Percentiles rank a stretch among this genome's conserved stretches.
These are phyloP conservation scores for Protea cynaroides DNA, from an alignment of 164 flowering plant species.

Conservation along the genomic window DNA sequence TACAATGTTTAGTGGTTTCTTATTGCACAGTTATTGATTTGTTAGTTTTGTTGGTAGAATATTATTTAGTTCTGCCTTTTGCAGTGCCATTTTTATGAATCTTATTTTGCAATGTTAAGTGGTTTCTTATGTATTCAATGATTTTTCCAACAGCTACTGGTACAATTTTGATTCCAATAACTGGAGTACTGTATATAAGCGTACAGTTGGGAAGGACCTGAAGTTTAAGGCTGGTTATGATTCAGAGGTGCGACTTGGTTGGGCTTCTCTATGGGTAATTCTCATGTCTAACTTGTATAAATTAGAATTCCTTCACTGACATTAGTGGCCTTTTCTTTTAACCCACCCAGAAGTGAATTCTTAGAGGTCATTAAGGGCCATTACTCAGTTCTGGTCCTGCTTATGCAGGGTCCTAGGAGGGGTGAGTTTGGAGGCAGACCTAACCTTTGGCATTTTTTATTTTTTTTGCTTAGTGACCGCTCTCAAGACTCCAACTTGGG, in stretches of 20 bases:
- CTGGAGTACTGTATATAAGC: conserved; percentile 93
- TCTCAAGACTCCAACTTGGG: too few species aligned
- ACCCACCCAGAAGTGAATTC: too few species aligned
- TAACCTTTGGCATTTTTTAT: too few species aligned
- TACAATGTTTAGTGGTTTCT: neutral
- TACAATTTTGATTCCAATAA: conserved; percentile 66
- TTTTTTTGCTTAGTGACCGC: too few species aligned
- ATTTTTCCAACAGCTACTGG: conserved; percentile 54
- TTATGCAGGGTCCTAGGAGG: too few species aligned
- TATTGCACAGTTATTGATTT: too few species aligned
- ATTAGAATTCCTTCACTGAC: neutral
- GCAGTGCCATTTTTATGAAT: neutral
- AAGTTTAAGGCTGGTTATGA: conserved; percentile 96
- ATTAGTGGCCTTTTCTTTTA: too few species aligned
- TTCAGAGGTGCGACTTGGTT: conserved; percentile 78
- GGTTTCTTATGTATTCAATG: neutral
- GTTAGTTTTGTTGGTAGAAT: too few species aligned
- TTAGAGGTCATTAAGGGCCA: too few species aligned
- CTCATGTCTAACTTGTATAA: neutral
- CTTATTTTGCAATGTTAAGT: neutral
- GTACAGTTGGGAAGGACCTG: conserved; percentile 62
- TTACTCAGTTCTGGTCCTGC: too few species aligned
- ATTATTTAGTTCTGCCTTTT: too few species aligned
- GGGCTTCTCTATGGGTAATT: conserved; percentile 94
- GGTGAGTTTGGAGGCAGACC: too few species aligned